Evolutionary conservation across 441 rosid species (phyloP).

Genomic region (Euphorbia neoarborescens): DNA sequence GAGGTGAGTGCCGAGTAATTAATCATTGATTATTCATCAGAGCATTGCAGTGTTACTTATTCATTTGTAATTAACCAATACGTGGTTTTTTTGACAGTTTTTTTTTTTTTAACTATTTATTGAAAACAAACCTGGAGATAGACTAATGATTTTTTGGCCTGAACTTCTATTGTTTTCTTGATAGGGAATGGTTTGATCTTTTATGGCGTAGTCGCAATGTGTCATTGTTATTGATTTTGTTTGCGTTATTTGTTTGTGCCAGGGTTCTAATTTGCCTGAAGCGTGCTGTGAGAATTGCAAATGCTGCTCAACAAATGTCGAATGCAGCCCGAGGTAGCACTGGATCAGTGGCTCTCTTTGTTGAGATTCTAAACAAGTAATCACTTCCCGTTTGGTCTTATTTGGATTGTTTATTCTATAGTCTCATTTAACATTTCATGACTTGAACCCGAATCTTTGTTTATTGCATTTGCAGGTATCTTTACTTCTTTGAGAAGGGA

Average conservation of each 20-base stretch:
- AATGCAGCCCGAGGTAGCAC: conserved; percentile 63
- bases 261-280: conserved; percentile 90
- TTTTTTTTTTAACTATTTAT: background rate
- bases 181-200: too few species aligned
- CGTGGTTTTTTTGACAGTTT: background rate
- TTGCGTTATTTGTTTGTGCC: conserved; percentile 9
- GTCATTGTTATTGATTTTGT: background rate
- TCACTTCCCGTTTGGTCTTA: conserved; percentile 1
- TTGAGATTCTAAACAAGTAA: conserved; percentile 94
- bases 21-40: background rate
- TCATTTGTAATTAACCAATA: background rate
- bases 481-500: conserved; percentile 87
- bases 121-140: background rate
- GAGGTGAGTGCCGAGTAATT: conserved; percentile 39
- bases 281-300: conserved; percentile 90
- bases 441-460: background rate
- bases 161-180: too few species aligned
- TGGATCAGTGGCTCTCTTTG: conserved; percentile 69
- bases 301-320: conserved; percentile 87
- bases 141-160: background rate
- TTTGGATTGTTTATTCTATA: background rate
- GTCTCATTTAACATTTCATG: background rate
- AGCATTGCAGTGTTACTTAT: background rate
- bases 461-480: conserved; percentile 47
- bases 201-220: too few species aligned